Evolutionary conservation across 2,329 filamentous ascomycete species (phyloP).

Genomic region (Fusarium subtropicale): DNA sequence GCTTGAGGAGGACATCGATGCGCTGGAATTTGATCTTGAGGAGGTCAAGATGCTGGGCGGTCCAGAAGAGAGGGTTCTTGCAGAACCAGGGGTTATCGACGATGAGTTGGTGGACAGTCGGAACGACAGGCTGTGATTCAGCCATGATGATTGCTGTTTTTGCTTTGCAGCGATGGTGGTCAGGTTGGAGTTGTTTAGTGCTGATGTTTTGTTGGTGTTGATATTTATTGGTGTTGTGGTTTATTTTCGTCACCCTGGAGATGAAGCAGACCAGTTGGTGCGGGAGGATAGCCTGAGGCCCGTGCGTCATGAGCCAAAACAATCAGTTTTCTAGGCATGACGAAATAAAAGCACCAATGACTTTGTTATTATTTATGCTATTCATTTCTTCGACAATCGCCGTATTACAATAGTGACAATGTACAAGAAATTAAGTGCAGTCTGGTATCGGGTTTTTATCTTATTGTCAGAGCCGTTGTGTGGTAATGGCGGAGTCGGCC

Average conservation of each 20-base stretch:
- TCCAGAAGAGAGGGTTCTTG: slow-evolving; percentile 3
- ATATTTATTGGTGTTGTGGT: background rate
- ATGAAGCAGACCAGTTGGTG: background rate
- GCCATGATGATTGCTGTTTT: background rate
- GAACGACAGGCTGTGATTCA: background rate
- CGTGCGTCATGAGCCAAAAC: background rate
- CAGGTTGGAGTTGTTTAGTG: background rate
- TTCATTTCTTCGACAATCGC: background rate
- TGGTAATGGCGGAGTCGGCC: too few species aligned
- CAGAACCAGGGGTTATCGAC: background rate
- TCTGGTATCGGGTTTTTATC: too few species aligned
- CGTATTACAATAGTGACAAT: too few species aligned
- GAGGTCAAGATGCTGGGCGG: background rate
- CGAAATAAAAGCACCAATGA: background rate
- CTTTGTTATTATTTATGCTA: background rate
- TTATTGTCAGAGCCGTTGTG: too few species aligned
- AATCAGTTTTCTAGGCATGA: background rate
- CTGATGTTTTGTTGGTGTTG: background rate
- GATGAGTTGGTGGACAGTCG: background rate
- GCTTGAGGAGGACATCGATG: background rate
- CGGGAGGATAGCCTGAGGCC: background rate
- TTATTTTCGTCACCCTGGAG: background rate
- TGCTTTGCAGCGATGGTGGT: background rate
- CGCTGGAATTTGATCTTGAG: background rate
- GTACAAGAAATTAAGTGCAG: too few species aligned